These are phyloP conservation scores for Diaporthe vexans DNA, from an alignment of 2,329 filamentous ascomycete genomes.

Conservation along the genomic window DNA sequence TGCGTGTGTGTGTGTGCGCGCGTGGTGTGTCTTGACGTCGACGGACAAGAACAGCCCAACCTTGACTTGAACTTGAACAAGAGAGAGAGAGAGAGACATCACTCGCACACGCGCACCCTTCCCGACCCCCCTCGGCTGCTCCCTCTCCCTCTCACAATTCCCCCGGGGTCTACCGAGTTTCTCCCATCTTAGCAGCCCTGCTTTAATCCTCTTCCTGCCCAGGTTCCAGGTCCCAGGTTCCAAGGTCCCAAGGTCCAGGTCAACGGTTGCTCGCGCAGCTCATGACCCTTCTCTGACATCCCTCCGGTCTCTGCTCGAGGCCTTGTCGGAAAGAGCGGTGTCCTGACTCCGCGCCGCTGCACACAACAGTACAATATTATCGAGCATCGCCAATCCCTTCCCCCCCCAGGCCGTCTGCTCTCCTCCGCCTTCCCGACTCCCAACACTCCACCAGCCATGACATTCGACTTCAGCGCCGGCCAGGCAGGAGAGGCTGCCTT, in stretches of 20 bases:
- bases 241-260: slow-evolving; percentile 40
- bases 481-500: slow-evolving; percentile 67
- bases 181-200: slow-evolving; percentile 38
- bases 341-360: slow-evolving; percentile 53
- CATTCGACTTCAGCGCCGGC: slow-evolving; percentile 71
- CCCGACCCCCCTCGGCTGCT: neutral
- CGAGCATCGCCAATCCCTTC: slow-evolving; percentile 56
- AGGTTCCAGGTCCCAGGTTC: slow-evolving; percentile 41
- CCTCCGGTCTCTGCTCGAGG: slow-evolving; percentile 47
- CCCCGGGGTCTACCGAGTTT: slow-evolving; percentile 38
- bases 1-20: neutral
- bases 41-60: slow-evolving; percentile 28
- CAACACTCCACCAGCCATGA: slow-evolving; percentile 59
- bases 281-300: slow-evolving; percentile 55
- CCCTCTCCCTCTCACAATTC: slow-evolving; percentile 9
- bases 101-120: neutral
- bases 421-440: slow-evolving; percentile 48
- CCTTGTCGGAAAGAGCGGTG: slow-evolving; percentile 60
- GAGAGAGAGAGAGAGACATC: neutral
- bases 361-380: slow-evolving; percentile 62
- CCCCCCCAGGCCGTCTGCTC: slow-evolving; percentile 46
- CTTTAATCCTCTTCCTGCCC: slow-evolving; percentile 49
- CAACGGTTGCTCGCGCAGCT: slow-evolving; percentile 45
- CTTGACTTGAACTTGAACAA: slow-evolving; percentile 27
- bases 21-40: slow-evolving; percentile 9